Conservation (phyloP, 139 green algal genomes). For the Chlorella sp. region DNA sequence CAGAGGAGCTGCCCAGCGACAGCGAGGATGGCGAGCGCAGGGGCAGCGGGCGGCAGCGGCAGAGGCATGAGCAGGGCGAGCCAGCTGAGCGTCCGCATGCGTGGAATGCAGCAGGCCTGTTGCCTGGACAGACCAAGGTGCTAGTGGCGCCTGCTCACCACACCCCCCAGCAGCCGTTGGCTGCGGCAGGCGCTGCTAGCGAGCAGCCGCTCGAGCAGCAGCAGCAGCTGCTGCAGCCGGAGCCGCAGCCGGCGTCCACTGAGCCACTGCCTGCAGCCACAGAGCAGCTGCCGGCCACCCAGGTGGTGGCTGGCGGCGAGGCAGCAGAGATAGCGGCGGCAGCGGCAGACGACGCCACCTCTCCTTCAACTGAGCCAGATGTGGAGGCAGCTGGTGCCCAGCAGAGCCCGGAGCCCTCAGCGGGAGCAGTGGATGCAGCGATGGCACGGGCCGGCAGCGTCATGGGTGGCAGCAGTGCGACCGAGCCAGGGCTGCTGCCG, state of each 20-base stretch:
- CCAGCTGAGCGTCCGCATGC: background rate
- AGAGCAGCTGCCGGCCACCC: background rate
- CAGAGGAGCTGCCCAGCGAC: background rate
- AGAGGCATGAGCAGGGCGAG: background rate
- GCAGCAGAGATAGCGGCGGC: background rate
- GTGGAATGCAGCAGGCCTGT: constrained; percentile 30
- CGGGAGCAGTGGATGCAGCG: background rate
- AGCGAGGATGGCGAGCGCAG: too few species aligned
- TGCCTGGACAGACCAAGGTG: constrained; percentile 6
- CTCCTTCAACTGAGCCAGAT: background rate
- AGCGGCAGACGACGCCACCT: background rate
- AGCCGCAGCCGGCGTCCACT: constrained; percentile 7
- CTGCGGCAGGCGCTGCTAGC: background rate
- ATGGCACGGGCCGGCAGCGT: constrained; percentile 6
- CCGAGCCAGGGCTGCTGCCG: background rate
- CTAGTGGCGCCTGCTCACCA: constrained; percentile 7
- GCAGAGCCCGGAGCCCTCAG: background rate
- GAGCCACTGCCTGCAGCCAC: background rate
- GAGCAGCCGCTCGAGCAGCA: constrained; percentile 13
- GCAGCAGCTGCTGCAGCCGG: background rate
- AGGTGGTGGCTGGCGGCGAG: constrained; percentile 12
- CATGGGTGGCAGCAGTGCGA: background rate
- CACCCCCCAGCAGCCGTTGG: background rate
- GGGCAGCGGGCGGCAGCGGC: background rate
- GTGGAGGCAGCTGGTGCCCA: background rate